These are phyloP conservation scores for Pneumocystis oryctolagi DNA, from an alignment of 1,139 yeast genomes.

Conservation along the genomic window DNA sequence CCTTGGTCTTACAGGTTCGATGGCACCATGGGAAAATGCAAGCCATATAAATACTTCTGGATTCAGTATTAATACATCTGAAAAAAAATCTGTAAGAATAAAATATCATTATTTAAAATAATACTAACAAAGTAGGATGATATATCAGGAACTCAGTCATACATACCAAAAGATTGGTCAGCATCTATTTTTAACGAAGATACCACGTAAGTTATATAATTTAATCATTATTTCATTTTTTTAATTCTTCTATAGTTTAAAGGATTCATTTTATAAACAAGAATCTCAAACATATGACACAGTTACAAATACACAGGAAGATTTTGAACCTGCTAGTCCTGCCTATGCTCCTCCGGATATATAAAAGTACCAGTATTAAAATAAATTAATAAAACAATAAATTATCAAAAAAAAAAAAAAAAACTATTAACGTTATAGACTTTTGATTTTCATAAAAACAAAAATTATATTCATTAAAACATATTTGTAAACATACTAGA, in stretches of 20 bases:
- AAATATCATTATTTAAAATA: background rate
- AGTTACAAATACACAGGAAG: conserved; percentile 5
- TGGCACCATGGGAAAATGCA: conserved; percentile 5
- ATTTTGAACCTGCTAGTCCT: conserved; percentile 30
- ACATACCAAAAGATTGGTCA: conserved; percentile 12
- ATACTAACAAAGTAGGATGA: conserved; percentile 8
- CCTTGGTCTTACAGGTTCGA: conserved; percentile 3
- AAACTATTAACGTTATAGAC: too few relatives aligned
- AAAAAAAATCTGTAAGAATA: background rate
- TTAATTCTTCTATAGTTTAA: conserved; percentile 30
- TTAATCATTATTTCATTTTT: conserved; percentile 22
- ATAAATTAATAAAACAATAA: background rate
- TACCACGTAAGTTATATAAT: background rate
- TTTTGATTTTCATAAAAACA: background rate
- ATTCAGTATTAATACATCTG: background rate
- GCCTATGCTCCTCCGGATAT: conserved; percentile 16
- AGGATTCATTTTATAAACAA: conserved; percentile 20
- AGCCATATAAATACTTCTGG: background rate
- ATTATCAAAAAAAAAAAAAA: too few relatives aligned
- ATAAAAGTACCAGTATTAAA: background rate
- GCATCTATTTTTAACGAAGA: conserved; percentile 17
- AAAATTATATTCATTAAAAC: background rate
- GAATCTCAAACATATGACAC: conserved; percentile 4
- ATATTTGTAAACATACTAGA: background rate
- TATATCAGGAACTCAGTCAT: conserved; percentile 6